phyloP scores from a whole-genome alignment of 2,329 filamentous ascomycete genomes.

The Trichoderma citrinoviride region DNA sequence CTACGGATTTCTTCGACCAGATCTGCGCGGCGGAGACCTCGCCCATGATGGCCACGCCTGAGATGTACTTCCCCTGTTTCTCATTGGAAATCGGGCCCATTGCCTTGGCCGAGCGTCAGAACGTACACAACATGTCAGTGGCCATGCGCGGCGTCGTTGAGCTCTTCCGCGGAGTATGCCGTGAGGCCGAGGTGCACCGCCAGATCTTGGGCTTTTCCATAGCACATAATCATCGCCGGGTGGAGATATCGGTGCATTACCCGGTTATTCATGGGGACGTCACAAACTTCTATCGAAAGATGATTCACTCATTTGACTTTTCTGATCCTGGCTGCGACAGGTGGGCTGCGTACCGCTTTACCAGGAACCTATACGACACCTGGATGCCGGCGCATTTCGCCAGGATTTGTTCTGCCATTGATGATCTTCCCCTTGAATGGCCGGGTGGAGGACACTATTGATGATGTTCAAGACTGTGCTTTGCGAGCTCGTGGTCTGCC shows the following conservation, averaged over 20 bases:
- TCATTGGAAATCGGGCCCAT: constrained; percentile 44
- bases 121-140: constrained; percentile 42
- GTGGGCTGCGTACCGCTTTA: constrained; percentile 18
- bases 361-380: constrained; percentile 14
- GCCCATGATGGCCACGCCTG: constrained; percentile 44
- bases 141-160: constrained; percentile 40
- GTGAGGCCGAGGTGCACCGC: constrained; percentile 39
- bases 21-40: constrained; percentile 35
- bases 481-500: too few species aligned
- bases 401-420: constrained; percentile 21
- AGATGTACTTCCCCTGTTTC: constrained; percentile 51
- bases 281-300: constrained; percentile 39
- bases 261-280: constrained; percentile 37
- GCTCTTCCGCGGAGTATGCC: constrained; percentile 38
- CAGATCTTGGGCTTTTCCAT: constrained; percentile 45
- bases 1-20: constrained; percentile 40
- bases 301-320: constrained; percentile 37
- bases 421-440: constrained; percentile 10
- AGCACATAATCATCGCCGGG: constrained; percentile 32
- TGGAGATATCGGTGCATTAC: constrained; percentile 44
- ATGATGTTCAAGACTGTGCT: neutral
- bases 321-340: constrained; percentile 21
- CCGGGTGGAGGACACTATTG: neutral
- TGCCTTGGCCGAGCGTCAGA: constrained; percentile 40
- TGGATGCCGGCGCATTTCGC: constrained; percentile 20